These are phyloP conservation scores for Marvania coccoides DNA, from an alignment of 139 green algal genomes.

Conservation along the genomic window DNA sequence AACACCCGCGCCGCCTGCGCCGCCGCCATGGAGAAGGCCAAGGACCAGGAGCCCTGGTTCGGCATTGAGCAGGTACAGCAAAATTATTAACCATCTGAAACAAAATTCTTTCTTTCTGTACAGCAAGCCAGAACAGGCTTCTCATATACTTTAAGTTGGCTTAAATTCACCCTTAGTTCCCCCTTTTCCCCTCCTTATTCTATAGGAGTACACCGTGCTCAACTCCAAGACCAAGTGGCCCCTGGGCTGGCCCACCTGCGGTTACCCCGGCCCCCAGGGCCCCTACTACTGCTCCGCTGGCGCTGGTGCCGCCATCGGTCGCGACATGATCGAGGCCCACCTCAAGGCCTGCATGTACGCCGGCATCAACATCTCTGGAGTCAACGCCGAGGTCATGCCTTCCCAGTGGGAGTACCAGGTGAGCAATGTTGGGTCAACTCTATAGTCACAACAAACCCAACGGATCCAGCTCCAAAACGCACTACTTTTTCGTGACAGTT, in stretches of 20 bases:
- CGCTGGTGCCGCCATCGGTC: slow-evolving; percentile 80
- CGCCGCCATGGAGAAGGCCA: slow-evolving; percentile 39
- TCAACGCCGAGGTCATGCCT: slow-evolving; percentile 98
- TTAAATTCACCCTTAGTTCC: slow-evolving; percentile 4
- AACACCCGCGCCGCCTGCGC: slow-evolving; percentile 78
- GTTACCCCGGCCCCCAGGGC: slow-evolving; percentile 86
- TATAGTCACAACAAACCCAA: too few relatives aligned
- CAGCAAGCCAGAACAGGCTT: background rate
- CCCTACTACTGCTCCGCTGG: slow-evolving; percentile 96
- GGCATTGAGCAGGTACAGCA: slow-evolving; percentile 74
- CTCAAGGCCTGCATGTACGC: slow-evolving; percentile 90
- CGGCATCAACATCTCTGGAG: slow-evolving; percentile 86
- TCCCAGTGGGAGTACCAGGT: slow-evolving; percentile 97
- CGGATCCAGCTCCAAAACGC: too few relatives aligned
- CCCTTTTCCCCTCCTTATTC: background rate
- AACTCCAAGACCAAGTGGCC: slow-evolving; percentile 93
- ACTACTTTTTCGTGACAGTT: background rate
- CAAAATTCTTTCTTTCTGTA: background rate
- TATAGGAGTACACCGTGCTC: slow-evolving; percentile 97
- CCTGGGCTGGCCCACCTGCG: slow-evolving; percentile 86
- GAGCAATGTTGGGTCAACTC: too few relatives aligned
- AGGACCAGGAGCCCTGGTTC: slow-evolving; percentile 87
- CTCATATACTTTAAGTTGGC: slow-evolving; percentile 8
- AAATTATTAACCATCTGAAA: background rate
- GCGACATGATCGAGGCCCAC: slow-evolving; percentile 93